phyloP scores from a whole-genome alignment of 495 filamentous ascomycete genomes.

The Penicillium paradoxum region DNA sequence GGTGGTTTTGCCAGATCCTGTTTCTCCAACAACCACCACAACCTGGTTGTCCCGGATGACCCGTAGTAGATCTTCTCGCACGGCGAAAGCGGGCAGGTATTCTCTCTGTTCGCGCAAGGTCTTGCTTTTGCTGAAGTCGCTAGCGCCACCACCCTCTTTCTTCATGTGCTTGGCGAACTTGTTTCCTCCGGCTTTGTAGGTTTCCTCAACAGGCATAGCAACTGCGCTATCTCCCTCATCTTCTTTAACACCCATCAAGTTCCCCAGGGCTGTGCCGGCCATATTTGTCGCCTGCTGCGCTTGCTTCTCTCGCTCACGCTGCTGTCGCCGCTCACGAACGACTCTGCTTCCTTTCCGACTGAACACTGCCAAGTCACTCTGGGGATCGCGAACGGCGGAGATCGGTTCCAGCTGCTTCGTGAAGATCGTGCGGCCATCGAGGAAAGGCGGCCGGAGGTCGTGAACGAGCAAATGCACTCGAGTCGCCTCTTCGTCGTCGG shows the following conservation, averaged over 20 bases:
- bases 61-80: conserved; percentile 88
- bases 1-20: conserved; percentile 93
- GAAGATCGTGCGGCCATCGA: conserved; percentile 92
- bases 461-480: conserved; percentile 90
- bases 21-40: conserved; percentile 92
- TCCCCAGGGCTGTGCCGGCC: conserved; percentile 86
- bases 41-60: conserved; percentile 98
- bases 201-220: conserved; percentile 68
- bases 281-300: conserved; percentile 93
- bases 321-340: conserved; percentile 84
- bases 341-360: conserved; percentile 92
- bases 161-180: conserved; percentile 93
- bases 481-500: conserved; percentile 88
- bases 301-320: conserved; percentile 90
- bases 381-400: conserved; percentile 85
- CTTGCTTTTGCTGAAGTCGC: conserved; percentile 89
- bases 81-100: conserved; percentile 92
- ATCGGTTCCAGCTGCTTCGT: conserved; percentile 97
- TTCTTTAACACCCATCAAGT: conserved; percentile 91
- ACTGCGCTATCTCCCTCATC: conserved; percentile 89
- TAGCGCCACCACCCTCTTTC: conserved; percentile 75
- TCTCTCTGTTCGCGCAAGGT: conserved; percentile 87
- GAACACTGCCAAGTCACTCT: conserved; percentile 99
- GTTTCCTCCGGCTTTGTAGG: conserved; percentile 55
- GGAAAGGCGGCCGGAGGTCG: conserved; percentile 89